Conservation (phyloP, 2,329 filamentous ascomycete genomes). For the Botryotinia calthae region DNA sequence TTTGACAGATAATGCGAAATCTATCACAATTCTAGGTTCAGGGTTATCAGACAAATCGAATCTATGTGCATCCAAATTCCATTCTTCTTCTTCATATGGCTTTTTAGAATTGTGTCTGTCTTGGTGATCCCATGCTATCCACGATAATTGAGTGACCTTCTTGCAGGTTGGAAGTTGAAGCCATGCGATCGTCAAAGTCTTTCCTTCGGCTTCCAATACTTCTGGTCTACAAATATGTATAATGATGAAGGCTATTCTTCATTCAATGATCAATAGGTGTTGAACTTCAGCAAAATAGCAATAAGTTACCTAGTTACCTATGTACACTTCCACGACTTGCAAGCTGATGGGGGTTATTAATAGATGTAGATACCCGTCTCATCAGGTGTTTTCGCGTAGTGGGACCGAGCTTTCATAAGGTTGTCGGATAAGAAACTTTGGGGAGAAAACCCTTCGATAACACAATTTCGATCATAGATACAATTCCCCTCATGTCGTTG, state of each 20-base stretch:
- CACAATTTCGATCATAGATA: neutral
- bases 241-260: neutral
- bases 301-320: too few species aligned
- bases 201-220: neutral
- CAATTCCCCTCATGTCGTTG: neutral
- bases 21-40: neutral
- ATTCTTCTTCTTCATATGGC: neutral
- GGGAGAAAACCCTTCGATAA: neutral
- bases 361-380: neutral
- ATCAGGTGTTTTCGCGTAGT: neutral
- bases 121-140: neutral
- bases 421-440: neutral
- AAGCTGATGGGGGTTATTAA: neutral
- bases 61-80: neutral
- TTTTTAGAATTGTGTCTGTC: neutral
- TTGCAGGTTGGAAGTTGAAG: neutral
- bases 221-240: neutral
- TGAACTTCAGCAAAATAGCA: too few species aligned
- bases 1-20: slow-evolving; percentile 4
- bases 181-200: neutral
- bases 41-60: slow-evolving; percentile 4
- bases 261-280: neutral
- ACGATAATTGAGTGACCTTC: neutral
- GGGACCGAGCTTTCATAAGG: neutral
- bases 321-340: neutral